Evolutionary conservation across 1,284 basidiomycete genomes (phyloP).

Genomic region (Malassezia nana): DNA sequence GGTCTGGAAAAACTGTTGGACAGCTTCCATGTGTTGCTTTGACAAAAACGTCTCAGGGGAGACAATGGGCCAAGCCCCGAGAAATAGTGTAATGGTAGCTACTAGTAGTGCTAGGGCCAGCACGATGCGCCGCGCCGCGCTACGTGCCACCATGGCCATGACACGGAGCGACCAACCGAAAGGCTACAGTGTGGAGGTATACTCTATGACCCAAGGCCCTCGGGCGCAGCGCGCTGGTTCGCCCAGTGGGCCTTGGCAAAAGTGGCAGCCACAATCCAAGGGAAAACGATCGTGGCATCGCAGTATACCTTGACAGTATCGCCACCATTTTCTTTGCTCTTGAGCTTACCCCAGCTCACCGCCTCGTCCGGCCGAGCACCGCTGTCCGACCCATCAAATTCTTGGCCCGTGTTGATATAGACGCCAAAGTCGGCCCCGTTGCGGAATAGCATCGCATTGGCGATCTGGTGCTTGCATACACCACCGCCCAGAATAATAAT

Average conservation of each 20-base stretch:
- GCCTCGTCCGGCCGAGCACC: constrained; percentile 96
- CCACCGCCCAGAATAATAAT: constrained; percentile 98
- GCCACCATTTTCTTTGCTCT: constrained; percentile 59
- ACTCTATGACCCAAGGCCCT: background rate
- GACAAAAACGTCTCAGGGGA: constrained; percentile 22
- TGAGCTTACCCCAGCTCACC: constrained; percentile 98
- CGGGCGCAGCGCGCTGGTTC: background rate
- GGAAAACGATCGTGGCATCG: constrained; percentile 81
- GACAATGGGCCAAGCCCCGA: background rate
- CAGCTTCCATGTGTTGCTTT: constrained; percentile 14
- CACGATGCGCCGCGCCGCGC: background rate
- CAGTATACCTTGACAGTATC: constrained; percentile 75
- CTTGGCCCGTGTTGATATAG: constrained; percentile 96
- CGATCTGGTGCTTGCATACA: constrained; percentile 98
- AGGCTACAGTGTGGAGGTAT: constrained; percentile 7
- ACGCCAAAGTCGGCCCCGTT: constrained; percentile 97
- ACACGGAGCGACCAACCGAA: background rate
- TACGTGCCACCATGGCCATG: background rate
- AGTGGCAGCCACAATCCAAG: constrained; percentile 74
- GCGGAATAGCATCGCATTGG: constrained; percentile 96
- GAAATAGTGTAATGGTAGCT: background rate
- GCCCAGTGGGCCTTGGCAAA: constrained; percentile 8
- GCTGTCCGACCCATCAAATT: constrained; percentile 96
- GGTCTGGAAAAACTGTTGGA: constrained; percentile 22
- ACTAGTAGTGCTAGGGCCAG: constrained; percentile 1